Conservation (phyloP, 352 stramenopile species). For the Globisporangium middletonii region DNA sequence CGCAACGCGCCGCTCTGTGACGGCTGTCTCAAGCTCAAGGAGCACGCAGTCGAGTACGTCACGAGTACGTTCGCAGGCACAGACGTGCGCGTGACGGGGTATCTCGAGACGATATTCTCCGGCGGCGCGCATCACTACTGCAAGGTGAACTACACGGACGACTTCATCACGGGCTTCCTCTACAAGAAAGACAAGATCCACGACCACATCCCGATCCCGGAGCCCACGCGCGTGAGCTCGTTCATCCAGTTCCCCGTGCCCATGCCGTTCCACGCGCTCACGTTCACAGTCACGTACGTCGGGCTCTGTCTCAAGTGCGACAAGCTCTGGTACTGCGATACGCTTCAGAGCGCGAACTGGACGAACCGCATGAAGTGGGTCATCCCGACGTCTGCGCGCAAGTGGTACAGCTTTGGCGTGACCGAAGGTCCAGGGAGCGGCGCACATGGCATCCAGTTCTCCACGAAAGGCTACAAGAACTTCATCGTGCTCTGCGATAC, state of each 20-base stretch:
- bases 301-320: conserved; percentile 83
- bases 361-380: conserved; percentile 88
- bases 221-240: conserved; percentile 79
- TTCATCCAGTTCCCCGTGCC: conserved; percentile 87
- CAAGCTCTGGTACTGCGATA: conserved; percentile 87
- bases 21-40: conserved; percentile 76
- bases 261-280: conserved; percentile 86
- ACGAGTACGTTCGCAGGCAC: conserved; percentile 47
- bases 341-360: conserved; percentile 78
- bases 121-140: conserved; percentile 73
- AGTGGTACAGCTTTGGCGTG: conserved; percentile 86
- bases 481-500: conserved; percentile 85
- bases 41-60: conserved; percentile 76
- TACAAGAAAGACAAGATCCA: conserved; percentile 91
- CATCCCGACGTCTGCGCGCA: conserved; percentile 77
- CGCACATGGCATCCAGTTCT: conserved; percentile 82
- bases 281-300: conserved; percentile 82
- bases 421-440: conserved; percentile 72
- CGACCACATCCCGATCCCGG: conserved; percentile 83
- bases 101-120: conserved; percentile 84
- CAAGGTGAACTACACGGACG: conserved; percentile 79
- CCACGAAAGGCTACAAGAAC: conserved; percentile 86
- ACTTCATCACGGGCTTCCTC: conserved; percentile 84
- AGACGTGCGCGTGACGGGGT: conserved; percentile 62
- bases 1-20: conserved; percentile 76